Evolutionary conservation across 2,329 filamentous ascomycete genomes (phyloP).

Genomic region (Stemphylium lycopersici): DNA sequence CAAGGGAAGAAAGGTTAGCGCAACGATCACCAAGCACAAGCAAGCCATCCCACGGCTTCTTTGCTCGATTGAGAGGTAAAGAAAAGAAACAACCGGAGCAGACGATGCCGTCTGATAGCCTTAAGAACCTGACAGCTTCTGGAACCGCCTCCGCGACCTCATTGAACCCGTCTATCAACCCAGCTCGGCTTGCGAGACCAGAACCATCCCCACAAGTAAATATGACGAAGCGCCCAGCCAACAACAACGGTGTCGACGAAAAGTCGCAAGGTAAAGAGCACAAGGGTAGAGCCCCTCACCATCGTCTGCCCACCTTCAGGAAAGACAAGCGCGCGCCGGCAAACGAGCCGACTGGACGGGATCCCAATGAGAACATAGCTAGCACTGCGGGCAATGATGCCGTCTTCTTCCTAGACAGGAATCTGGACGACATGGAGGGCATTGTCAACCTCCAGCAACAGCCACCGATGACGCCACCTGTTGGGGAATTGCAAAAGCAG

Average conservation of each 20-base stretch:
- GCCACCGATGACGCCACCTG: constrained; percentile 72
- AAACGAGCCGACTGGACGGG: constrained; percentile 48
- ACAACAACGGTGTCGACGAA: constrained; percentile 28
- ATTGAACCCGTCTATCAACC: constrained; percentile 44
- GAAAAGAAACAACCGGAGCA: constrained; percentile 56
- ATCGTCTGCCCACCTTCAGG: constrained; percentile 60
- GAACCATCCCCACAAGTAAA: constrained; percentile 38
- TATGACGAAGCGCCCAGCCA: constrained; percentile 35
- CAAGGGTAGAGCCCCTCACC: constrained; percentile 36
- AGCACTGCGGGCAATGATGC: constrained; percentile 60
- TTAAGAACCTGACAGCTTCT: constrained; percentile 45
- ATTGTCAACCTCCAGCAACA: constrained; percentile 71
- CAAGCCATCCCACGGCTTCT: constrained; percentile 57
- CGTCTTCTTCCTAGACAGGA: constrained; percentile 81
- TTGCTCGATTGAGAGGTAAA: constrained; percentile 60
- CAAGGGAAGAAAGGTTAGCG: constrained; percentile 48
- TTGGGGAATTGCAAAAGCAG: constrained; percentile 48
- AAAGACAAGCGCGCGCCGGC: constrained; percentile 39
- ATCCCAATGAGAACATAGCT: constrained; percentile 50
- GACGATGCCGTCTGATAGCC: constrained; percentile 38
- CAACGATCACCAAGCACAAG: constrained; percentile 64
- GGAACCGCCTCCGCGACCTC: constrained; percentile 47
- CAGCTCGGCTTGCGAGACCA: constrained; percentile 33
- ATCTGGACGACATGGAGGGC: constrained; percentile 88
- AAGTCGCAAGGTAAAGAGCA: constrained; percentile 29